These are phyloP conservation scores for Globisporangium viniferum DNA, from an alignment of 352 stramenopile species.

Conservation along the genomic window DNA sequence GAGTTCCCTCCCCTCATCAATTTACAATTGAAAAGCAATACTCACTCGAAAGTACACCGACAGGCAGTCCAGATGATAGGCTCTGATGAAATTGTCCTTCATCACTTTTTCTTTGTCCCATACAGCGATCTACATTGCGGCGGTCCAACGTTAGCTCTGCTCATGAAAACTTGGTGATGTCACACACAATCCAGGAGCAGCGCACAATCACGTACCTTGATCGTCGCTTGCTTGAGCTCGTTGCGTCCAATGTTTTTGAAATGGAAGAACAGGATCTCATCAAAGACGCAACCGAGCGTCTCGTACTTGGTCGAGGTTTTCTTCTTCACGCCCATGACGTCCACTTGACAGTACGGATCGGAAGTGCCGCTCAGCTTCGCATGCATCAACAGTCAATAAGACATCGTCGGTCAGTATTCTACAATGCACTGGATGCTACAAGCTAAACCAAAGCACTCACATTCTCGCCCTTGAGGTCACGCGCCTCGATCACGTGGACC, in stretches of 20 bases:
- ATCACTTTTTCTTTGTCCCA: slow-evolving; percentile 71
- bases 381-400: background rate
- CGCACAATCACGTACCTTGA: slow-evolving; percentile 40
- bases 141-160: background rate
- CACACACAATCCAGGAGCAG: background rate
- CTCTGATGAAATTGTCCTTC: slow-evolving; percentile 82
- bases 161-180: background rate
- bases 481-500: slow-evolving; percentile 84
- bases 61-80: slow-evolving; percentile 81
- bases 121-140: slow-evolving; percentile 43
- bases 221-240: slow-evolving; percentile 60
- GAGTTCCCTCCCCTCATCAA: too few species aligned
- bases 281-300: slow-evolving; percentile 86
- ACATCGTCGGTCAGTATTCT: background rate
- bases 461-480: slow-evolving; percentile 88
- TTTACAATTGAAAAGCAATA: background rate
- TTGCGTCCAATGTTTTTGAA: slow-evolving; percentile 79
- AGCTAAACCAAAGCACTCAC: slow-evolving; percentile 23
- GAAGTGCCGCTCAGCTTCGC: slow-evolving; percentile 79
- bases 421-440: background rate
- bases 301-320: slow-evolving; percentile 80
- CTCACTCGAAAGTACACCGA: slow-evolving; percentile 68
- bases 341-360: slow-evolving; percentile 86
- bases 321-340: slow-evolving; percentile 65
- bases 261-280: slow-evolving; percentile 90